Evolutionary conservation across 495 filamentous ascomycete species (phyloP).

Genomic region (Trichodelitschia bisporula): DNA sequence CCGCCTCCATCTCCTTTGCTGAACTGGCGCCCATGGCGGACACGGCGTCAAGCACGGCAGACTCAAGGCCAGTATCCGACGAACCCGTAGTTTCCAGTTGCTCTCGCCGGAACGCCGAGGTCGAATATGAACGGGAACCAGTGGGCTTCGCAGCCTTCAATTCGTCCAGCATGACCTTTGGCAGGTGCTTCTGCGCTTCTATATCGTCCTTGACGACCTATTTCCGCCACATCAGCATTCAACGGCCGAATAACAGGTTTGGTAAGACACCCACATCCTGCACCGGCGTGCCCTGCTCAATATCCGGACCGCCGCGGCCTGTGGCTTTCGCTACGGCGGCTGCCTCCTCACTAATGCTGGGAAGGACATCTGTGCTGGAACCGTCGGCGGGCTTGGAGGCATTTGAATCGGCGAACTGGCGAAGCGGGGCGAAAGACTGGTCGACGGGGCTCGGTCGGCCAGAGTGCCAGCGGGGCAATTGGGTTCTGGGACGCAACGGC

Average conservation of each 20-base stretch:
- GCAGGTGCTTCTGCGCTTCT: conserved; percentile 34
- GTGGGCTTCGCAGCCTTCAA: conserved; percentile 16
- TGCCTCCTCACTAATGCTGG: conserved; percentile 9
- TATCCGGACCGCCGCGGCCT: conserved; percentile 7
- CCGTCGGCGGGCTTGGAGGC: conserved; percentile 4
- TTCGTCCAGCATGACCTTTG: conserved; percentile 40
- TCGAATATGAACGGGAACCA: conserved; percentile 33
- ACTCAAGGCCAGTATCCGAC: background rate
- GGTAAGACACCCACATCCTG: conserved; percentile 7
- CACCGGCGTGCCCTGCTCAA: conserved; percentile 11
- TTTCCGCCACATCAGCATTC: too few relatives aligned
- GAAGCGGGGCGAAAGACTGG: conserved; percentile 3
- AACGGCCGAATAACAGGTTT: background rate
- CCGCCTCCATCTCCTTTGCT: too few relatives aligned
- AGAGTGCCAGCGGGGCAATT: too few relatives aligned
- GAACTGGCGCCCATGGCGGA: conserved; percentile 6
- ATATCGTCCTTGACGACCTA: conserved; percentile 43
- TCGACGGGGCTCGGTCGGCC: too few relatives aligned
- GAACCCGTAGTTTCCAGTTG: conserved; percentile 4
- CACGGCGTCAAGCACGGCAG: background rate
- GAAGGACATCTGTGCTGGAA: conserved; percentile 4
- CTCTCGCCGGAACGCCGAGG: conserved; percentile 19
- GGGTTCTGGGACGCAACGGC: too few relatives aligned
- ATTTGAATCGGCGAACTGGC: conserved; percentile 5
- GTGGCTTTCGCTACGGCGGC: conserved; percentile 7